Base-by-base conservation (phyloP, 2,329 filamentous ascomycete genomes). In the Huntiella savannae region DNA sequence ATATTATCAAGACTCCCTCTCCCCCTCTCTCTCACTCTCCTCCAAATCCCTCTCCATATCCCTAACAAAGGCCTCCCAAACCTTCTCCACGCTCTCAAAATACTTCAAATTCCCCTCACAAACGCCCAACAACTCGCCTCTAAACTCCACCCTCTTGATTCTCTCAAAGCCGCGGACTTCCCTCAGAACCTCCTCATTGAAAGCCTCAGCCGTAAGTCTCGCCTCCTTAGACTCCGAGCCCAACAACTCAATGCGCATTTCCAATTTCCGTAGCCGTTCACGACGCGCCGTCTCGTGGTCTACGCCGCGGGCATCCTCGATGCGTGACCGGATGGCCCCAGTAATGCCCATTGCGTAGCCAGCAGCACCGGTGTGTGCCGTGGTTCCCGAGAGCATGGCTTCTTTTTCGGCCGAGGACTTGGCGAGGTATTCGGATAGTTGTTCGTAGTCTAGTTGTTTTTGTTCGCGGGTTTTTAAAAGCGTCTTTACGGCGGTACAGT, bases 401-500 rank as follows among this genome's bases (percentile, higher is more conserved):
- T 98, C 91, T 41, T 87, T 80, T 61, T 98, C 91, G 3, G 77
- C 66, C 2, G 84, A 85, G 1, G 84, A 85, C 60, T 93, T 94
- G 64, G 83, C 83, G 46, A 95, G 81, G 61, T 96, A 96, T 59
- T 96, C 88, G 22, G 86, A 93, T 33, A 98, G 71, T 53, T 85
- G 87, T 63, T 98, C 91, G 57, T 88, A 94, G 64, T 98, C 91
- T 49, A 98, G 79, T 60, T 98, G 91, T 60, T 98, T 98, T 65
- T 92, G 86, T 65, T 98, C 91, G 33, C 91, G 79, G 1, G 84
- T 84, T 61, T 93, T 93, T 52, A 98, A 76, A 4, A 98, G 77
- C 17, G 76, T 71, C 62, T 93, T 93, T 40, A 96, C 68, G 0
- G 86, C 81, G n/a, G 74, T 66, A 53, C 86, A 88, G 62, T 96